Evolutionary conservation across 2,329 filamentous ascomycete species (phyloP).

Genomic region (Ophiostoma sp.): DNA sequence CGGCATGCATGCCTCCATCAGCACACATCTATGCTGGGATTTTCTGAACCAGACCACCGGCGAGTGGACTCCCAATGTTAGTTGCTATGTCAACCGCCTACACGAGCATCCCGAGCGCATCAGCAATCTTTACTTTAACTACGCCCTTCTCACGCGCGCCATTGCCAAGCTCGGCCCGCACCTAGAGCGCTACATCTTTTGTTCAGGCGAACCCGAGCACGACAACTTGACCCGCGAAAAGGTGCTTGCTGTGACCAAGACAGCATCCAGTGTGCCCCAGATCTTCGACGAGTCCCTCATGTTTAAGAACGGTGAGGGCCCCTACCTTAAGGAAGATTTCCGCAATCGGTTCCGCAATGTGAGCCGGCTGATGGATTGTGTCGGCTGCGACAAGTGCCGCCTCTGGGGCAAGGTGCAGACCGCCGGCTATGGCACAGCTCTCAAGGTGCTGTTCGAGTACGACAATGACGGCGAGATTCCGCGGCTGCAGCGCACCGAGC

Average conservation of each 20-base stretch:
- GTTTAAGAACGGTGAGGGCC: slow-evolving; percentile 74
- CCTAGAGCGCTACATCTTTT: slow-evolving; percentile 79
- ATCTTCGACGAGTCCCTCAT: slow-evolving; percentile 95
- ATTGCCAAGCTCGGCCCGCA: slow-evolving; percentile 84
- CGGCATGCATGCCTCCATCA: slow-evolving; percentile 98
- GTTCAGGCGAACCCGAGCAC: slow-evolving; percentile 74
- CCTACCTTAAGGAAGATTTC: slow-evolving; percentile 91
- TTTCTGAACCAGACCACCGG: slow-evolving; percentile 94
- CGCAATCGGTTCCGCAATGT: slow-evolving; percentile 95
- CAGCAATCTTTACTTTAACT: slow-evolving; percentile 98
- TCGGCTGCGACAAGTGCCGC: slow-evolving; percentile 96
- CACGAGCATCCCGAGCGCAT: slow-evolving; percentile 83
- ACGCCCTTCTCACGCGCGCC: slow-evolving; percentile 86
- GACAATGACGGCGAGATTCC: slow-evolving; percentile 62
- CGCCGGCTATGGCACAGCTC: slow-evolving; percentile 84
- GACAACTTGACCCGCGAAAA: slow-evolving; percentile 75
- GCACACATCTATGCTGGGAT: slow-evolving; percentile 91
- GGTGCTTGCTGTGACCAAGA: slow-evolving; percentile 68
- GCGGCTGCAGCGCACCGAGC: slow-evolving; percentile 75
- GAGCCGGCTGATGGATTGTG: slow-evolving; percentile 95
- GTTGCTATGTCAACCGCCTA: slow-evolving; percentile 83
- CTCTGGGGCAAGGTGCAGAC: slow-evolving; percentile 98
- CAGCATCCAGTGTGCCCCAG: slow-evolving; percentile 62
- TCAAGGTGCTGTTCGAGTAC: slow-evolving; percentile 95
- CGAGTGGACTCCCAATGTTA: slow-evolving; percentile 82